Conservation (phyloP, 257 asterid species). For the Buddleja alternifolia region DNA sequence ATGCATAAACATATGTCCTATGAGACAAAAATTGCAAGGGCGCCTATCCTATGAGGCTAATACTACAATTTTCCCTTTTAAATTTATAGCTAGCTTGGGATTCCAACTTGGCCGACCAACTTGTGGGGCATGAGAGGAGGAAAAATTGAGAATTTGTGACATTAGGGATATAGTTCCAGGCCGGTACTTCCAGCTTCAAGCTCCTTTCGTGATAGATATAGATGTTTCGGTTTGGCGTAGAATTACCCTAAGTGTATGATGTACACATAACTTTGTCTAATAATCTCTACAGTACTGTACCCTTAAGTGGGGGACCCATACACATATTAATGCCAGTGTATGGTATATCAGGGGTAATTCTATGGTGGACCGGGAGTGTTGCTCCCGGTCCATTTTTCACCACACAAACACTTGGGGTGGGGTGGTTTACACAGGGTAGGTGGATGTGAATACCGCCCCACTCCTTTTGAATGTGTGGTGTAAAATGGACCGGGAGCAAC, state of each 20-base stretch:
- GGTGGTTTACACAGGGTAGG: too few relatives aligned
- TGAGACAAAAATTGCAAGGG: too few relatives aligned
- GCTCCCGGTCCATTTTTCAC: too few relatives aligned
- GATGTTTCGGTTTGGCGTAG: not conserved
- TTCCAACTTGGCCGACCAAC: slow-evolving; percentile 7
- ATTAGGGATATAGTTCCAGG: not conserved
- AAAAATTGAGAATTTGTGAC: slow-evolving; percentile 7
- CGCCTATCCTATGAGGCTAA: too few relatives aligned
- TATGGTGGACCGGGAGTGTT: too few relatives aligned
- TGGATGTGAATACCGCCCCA: too few relatives aligned
- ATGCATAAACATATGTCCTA: too few relatives aligned
- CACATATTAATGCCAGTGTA: not conserved
- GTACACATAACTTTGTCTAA: not conserved
- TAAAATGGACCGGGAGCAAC: too few relatives aligned
- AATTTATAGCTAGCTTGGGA: not conserved
- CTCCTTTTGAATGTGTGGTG: too few relatives aligned
- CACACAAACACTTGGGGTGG: too few relatives aligned
- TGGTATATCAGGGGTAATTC: too few relatives aligned
- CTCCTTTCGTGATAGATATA: not conserved
- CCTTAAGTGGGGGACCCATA: slow-evolving; percentile 9
- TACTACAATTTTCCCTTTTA: slow-evolving; percentile 1
- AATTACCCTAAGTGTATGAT: not conserved
- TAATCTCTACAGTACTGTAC: slow-evolving; percentile 5
- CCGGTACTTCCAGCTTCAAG: too few relatives aligned
- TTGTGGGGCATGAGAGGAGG: not conserved